Evolutionary conservation across 1,139 yeast genomes (phyloP).

Genomic region (Geotrichum australiense): DNA sequence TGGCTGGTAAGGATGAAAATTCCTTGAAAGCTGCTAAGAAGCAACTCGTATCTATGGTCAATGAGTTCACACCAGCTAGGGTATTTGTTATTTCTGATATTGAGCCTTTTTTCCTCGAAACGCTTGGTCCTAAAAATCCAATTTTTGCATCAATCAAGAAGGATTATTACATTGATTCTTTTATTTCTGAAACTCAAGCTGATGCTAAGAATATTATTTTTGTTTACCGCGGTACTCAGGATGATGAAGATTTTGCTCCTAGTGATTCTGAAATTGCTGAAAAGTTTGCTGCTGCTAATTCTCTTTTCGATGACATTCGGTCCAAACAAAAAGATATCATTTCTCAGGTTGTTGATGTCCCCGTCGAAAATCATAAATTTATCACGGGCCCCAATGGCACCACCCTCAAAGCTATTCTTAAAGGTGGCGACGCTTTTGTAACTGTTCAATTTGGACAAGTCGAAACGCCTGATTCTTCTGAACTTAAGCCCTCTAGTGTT

Average conservation of each 20-base stretch:
- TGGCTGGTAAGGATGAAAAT: slow-evolving; percentile 41
- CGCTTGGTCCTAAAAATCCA: slow-evolving; percentile 37
- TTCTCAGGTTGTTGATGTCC: slow-evolving; percentile 45
- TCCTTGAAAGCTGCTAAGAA: slow-evolving; percentile 52
- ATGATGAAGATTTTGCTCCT: slow-evolving; percentile 42
- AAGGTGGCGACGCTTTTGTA: slow-evolving; percentile 27
- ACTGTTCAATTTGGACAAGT: slow-evolving; percentile 25
- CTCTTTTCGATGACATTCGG: slow-evolving; percentile 52
- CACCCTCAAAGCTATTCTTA: slow-evolving; percentile 43
- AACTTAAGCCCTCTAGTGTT: slow-evolving; percentile 44
- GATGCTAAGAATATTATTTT: slow-evolving; percentile 39
- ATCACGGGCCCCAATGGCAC: slow-evolving; percentile 48
- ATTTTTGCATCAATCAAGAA: slow-evolving; percentile 42
- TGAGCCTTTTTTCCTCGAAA: slow-evolving; percentile 56
- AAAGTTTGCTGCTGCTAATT: slow-evolving; percentile 40
- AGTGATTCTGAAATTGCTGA: slow-evolving; percentile 32
- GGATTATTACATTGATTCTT: slow-evolving; percentile 46
- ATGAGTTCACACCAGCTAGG: slow-evolving; percentile 61
- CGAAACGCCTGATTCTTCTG: slow-evolving; percentile 31
- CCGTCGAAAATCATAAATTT: slow-evolving; percentile 50
- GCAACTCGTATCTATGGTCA: slow-evolving; percentile 64
- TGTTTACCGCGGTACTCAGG: slow-evolving; percentile 34
- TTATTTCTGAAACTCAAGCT: slow-evolving; percentile 44
- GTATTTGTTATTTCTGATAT: slow-evolving; percentile 57
- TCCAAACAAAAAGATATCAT: slow-evolving; percentile 50